Conservation (phyloP, 2,329 filamentous ascomycete genomes). For the Diaporthe destruens region DNA sequence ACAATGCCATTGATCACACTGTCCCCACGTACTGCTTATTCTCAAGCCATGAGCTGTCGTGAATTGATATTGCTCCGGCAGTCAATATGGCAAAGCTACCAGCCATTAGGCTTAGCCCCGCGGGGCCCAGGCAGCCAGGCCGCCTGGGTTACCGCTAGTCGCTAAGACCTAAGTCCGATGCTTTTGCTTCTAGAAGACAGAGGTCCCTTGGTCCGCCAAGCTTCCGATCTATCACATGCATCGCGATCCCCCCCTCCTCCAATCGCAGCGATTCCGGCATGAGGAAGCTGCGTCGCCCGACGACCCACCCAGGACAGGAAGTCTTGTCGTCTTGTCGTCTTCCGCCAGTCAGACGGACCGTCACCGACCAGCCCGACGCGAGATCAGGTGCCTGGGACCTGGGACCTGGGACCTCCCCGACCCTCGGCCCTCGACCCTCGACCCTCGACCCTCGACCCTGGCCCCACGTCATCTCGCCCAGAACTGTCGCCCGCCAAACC, state of each 20-base stretch:
- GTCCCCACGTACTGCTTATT: neutral
- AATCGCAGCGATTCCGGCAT: constrained; percentile 28
- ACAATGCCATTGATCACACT: neutral
- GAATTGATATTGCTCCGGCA: neutral
- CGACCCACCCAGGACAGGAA: constrained; percentile 16
- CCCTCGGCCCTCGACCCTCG: too few species aligned
- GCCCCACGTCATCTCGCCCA: constrained; percentile 5
- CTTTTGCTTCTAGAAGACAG: constrained; percentile 20
- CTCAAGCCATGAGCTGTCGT: neutral
- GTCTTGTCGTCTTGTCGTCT: neutral
- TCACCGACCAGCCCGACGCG: neutral
- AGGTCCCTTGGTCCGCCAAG: constrained; percentile 21
- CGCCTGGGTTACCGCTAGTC: neutral
- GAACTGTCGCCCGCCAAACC: constrained; percentile 1
- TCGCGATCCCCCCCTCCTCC: constrained; percentile 12
- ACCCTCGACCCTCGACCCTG: too few species aligned
- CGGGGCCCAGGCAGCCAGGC: neutral
- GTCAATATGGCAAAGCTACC: constrained; percentile 3
- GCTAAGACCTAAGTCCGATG: constrained; percentile 15
- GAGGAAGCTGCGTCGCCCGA: constrained; percentile 22
- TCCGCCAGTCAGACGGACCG: too few species aligned
- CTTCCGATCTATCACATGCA: constrained; percentile 25
- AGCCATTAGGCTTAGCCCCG: constrained; percentile 19
- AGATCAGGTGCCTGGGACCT: neutral
- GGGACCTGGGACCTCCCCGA: too few species aligned